Conservation (phyloP, 495 filamentous ascomycete species). For the Trichocladium uniseriatum region DNA sequence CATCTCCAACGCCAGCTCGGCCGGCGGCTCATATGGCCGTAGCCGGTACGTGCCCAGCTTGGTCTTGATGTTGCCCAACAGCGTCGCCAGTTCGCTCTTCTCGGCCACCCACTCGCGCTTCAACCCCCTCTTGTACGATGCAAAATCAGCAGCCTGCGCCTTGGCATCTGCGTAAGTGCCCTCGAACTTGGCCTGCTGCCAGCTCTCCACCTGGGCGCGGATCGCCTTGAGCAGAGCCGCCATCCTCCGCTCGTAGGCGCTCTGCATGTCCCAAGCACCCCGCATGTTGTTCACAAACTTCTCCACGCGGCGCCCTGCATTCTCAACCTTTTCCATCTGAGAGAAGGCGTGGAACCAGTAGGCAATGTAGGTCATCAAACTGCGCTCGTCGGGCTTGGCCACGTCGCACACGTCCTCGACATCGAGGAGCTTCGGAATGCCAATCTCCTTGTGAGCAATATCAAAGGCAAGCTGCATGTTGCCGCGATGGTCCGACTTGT, state of each 20-base stretch:
- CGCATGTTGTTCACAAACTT: conserved; percentile 99
- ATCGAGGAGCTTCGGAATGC: conserved; percentile 89
- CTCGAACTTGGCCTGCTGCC: conserved; percentile 72
- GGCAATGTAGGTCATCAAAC: conserved; percentile 97
- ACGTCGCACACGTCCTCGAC: conserved; percentile 98
- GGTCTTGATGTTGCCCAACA: conserved; percentile 98
- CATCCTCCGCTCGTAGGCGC: conserved; percentile 85
- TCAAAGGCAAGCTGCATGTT: conserved; percentile 98
- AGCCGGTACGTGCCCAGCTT: conserved; percentile 92
- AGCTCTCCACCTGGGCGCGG: conserved; percentile 56
- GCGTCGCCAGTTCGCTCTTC: conserved; percentile 85
- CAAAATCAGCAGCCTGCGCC: conserved; percentile 70
- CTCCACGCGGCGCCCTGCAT: conserved; percentile 89
- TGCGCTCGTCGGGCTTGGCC: conserved; percentile 86
- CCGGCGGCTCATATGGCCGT: conserved; percentile 80
- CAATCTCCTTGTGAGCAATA: conserved; percentile 90
- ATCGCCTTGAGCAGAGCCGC: conserved; percentile 65
- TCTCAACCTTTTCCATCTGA: conserved; percentile 95
- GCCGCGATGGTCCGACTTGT: conserved; percentile 88
- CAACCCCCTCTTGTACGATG: conserved; percentile 73
- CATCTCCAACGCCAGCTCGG: conserved; percentile 65
- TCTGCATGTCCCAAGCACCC: conserved; percentile 99
- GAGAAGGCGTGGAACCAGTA: conserved; percentile 99
- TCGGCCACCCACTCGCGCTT: conserved; percentile 96
- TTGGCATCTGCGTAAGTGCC: conserved; percentile 93